These are phyloP conservation scores for Phytophthora cryptogea DNA, from an alignment of 352 stramenopile species.

Conservation along the genomic window DNA sequence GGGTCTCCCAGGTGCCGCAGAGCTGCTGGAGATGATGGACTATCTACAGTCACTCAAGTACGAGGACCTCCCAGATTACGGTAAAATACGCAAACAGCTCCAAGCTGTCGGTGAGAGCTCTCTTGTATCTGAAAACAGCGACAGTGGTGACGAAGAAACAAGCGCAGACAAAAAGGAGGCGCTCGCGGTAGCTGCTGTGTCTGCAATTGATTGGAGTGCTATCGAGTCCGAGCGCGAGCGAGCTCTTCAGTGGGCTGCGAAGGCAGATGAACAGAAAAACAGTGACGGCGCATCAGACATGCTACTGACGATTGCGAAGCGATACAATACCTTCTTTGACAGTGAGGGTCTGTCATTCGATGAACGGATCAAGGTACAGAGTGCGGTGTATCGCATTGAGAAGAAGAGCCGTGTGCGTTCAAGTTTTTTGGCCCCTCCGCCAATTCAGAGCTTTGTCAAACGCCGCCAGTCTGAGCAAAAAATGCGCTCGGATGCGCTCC, in stretches of 20 bases:
- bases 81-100: conserved; percentile 37
- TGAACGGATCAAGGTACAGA: conserved; percentile 66
- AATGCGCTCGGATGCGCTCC: conserved; percentile 66
- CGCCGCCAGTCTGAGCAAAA: conserved; percentile 79
- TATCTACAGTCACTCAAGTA: conserved; percentile 80
- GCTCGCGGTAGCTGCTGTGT: conserved; percentile 18
- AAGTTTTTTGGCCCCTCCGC: conserved; percentile 61
- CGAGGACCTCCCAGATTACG: conserved; percentile 76
- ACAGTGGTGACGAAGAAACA: conserved; percentile 37
- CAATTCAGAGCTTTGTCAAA: conserved; percentile 87
- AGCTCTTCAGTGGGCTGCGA: conserved; percentile 58
- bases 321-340: conserved; percentile 83
- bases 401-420: conserved; percentile 46
- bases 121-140: conserved; percentile 31
- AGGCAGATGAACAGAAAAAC: conserved; percentile 49
- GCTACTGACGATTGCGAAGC: conserved; percentile 68
- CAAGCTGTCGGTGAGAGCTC: conserved; percentile 32
- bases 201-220: conserved; percentile 32
- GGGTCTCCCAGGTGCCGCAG: conserved; percentile 62
- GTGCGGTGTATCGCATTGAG: conserved; percentile 73
- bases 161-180: conserved; percentile 27
- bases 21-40: conserved; percentile 79
- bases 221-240: conserved; percentile 50
- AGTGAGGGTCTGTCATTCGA: conserved; percentile 46
- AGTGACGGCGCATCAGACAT: conserved; percentile 54